Evolutionary conservation across 108 stramenopile genomes (phyloP), one percentile per base, ranked within the genome.

Genomic region (Craspedostauros australis): DNA sequence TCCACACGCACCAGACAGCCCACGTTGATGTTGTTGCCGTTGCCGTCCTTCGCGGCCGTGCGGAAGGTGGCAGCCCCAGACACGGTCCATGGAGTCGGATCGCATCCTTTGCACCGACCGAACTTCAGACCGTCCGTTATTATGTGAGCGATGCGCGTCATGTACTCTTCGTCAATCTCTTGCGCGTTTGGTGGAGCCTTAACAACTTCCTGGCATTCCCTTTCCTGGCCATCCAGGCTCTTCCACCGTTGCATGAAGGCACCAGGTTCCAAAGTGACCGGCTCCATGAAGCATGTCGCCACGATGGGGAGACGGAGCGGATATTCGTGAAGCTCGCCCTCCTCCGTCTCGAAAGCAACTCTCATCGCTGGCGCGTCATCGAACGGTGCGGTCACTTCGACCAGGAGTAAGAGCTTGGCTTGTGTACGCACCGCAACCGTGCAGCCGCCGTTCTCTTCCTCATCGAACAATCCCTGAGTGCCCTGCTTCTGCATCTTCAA

Each of bases 241-340:
- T 80, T 88, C 91, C 94, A 95, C 66, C 93, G 62, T 38, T 85
- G 82, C 88, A 94, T 91, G 54, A 90, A 94, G 1, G 87, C 85
- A 26, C 50, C 79, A 22, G 86, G 72, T 34, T 88, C 87, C 9
- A 88, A 67, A 33, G 79, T 83, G 24, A 95, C 87, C 8, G 90
- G 89, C 55, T 92, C 89, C 85, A 86, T 87, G 65, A 92, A 95
- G 46, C 84, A 92, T 7, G 88, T 95, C 9, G 88, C 86, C n/a
- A 91, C 88, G 53, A 95, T 83, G 11, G 94, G 94, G 24, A 95
- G 72, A 16, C 86, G 84, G 26, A 95, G 60, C 19, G 89, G 90
- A 60, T 91, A 91, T 41, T 84, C 86, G 39, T 89, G 85, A 39
- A 65, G 59, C 42, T 77, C 82, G 7, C 90, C 90, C 24, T 80